Base-by-base conservation (phyloP, 768 basidiomycete genomes). In the Agaricus subrufescens region DNA sequence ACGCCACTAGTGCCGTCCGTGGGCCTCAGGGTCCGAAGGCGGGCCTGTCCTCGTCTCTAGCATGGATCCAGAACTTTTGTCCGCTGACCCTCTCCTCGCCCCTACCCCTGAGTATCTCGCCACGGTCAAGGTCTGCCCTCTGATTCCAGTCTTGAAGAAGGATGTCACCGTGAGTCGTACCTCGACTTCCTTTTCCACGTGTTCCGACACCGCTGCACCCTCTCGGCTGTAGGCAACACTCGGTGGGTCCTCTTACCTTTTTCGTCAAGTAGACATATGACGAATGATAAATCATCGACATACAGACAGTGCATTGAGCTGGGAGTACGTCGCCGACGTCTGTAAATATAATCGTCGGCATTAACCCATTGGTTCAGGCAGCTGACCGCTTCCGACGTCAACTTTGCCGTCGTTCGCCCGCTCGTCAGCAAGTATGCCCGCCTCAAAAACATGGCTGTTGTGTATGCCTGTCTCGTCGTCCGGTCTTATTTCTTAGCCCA, bases 361-460 rank as follows among this genome's bases (percentile, higher is more conserved):
- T 40, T 45, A 34, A 58, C 27, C 25, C 46, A 4, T 52, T 45
- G 25, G 38, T 7, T 9, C 57, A 90, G 88, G n/a, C 90, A 93
- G 63, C 75, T 94, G 54, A 89, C 84, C 5, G 89, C 91, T 1
- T 81, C 89, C 6, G 91, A 93, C 64, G 81, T 94, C 69, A 89
- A 91, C 65, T 91, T 90, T 60, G 77, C 85, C 19, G 75, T 93
- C 50, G 83, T 93, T 19, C 82, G 89, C 6, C 91, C 91, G 0
- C 67, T 92, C 31, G 86, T 91, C 3, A 69, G 79, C 65, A 90
- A 89, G 66, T 93, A 91, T 78, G 87, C 90, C 5, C 78, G 80
- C 54, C 78, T 91, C 47, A 76, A 83, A 54, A 92, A 91, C 65
- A 78, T 89, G 72, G 82, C 89, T 10, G 75, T 83, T 29, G 81